Conservation (phyloP, 2,329 filamentous ascomycete genomes). For the Hymenotorrendiella dingleyae region DNA sequence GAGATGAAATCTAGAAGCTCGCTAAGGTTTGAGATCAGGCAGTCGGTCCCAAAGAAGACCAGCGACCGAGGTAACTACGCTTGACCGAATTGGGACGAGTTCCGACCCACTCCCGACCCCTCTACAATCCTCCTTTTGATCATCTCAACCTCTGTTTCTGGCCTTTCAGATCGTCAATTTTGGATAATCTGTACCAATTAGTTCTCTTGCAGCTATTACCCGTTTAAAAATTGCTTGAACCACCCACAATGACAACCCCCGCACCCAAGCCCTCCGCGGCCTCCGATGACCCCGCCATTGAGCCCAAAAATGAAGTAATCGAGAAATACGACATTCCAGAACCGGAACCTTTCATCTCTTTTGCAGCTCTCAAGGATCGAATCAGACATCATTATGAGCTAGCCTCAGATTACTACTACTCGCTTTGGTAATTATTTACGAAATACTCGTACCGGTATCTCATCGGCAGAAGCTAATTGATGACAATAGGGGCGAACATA, state of each 20-base stretch:
- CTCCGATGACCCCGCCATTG: slow-evolving; percentile 1
- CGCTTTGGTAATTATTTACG: slow-evolving; percentile 42
- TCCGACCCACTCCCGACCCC: too few relatives aligned
- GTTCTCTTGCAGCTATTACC: too few relatives aligned
- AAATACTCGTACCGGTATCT: not conserved
- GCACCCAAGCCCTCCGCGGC: not conserved
- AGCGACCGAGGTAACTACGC: too few relatives aligned
- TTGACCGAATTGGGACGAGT: too few relatives aligned
- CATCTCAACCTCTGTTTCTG: too few relatives aligned
- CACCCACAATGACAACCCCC: slow-evolving; percentile 1
- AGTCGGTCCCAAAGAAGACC: too few relatives aligned
- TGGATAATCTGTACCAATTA: too few relatives aligned
- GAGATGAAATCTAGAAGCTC: too few relatives aligned
- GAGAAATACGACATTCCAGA: slow-evolving; percentile 20
- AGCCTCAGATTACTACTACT: slow-evolving; percentile 56
- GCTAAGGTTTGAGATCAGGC: too few relatives aligned
- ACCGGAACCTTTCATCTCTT: slow-evolving; percentile 23
- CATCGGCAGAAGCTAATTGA: not conserved
- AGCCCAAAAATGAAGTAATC: slow-evolving; percentile 7
- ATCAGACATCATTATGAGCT: slow-evolving; percentile 55
- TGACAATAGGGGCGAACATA: slow-evolving; percentile 50
- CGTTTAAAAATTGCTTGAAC: too few relatives aligned
- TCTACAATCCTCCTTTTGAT: too few relatives aligned
- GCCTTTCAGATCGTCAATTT: too few relatives aligned
- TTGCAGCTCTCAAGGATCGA: slow-evolving; percentile 24